A percentile compares a stretch with the other conserved stretches of the same genome.
These are phyloP conservation scores for Fusarium sp. DNA, from an alignment of 2,329 filamentous ascomycete genomes.

Conservation along the genomic window DNA sequence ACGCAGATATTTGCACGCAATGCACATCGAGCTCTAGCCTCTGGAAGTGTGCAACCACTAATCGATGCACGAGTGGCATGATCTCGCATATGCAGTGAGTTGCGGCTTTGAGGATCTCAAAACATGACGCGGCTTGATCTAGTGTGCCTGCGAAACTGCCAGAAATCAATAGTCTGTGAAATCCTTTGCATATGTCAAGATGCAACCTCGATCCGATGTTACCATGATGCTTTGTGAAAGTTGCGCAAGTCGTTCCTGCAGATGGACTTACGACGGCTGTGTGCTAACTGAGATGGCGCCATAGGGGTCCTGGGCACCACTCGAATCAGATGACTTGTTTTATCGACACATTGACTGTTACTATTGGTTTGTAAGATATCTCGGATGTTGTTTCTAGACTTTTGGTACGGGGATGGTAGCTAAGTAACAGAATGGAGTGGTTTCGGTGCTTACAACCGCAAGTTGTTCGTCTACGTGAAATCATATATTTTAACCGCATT, in stretches of 20 bases:
- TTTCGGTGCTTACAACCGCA: too few relatives aligned
- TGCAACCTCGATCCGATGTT: neutral
- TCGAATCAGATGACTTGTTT: too few relatives aligned
- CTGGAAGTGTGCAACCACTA: neutral
- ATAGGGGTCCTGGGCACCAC: neutral
- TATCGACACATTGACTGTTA: too few relatives aligned
- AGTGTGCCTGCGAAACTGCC: neutral
- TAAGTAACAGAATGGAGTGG: too few relatives aligned
- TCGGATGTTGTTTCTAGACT: too few relatives aligned
- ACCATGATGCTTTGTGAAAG: neutral
- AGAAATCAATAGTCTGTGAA: neutral
- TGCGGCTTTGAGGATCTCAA: constrained; percentile 1
- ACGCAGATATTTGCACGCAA: neutral
- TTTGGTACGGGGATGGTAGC: too few relatives aligned
- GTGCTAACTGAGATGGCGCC: neutral
- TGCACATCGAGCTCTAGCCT: neutral
- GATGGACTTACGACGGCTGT: neutral
- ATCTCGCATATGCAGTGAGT: constrained; percentile 22
- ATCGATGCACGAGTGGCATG: neutral
- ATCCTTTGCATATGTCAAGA: neutral
- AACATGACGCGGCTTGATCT: neutral
- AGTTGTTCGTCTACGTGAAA: too few relatives aligned
- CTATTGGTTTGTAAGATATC: too few relatives aligned
- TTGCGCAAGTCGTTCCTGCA: neutral
- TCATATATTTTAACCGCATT: too few relatives aligned